Evolutionary conservation across 1,284 basidiomycete species (phyloP).

Genomic region (Phenoliferia sp.): DNA sequence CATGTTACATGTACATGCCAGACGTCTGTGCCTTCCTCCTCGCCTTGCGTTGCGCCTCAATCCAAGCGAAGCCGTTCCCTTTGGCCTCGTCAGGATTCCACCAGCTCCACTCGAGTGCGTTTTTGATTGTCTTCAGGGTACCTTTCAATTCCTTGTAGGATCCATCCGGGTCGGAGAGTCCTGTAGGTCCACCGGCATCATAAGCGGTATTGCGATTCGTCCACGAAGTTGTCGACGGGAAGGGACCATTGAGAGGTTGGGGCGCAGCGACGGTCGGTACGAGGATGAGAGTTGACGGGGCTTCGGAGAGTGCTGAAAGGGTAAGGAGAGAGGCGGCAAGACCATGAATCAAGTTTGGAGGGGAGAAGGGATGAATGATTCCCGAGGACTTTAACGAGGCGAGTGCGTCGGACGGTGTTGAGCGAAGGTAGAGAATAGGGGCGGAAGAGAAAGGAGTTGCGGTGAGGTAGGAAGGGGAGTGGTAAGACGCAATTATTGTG

Average conservation of each 20-base stretch:
- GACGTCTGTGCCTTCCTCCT: conserved; percentile 11
- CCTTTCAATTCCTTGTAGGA: conserved; percentile 11
- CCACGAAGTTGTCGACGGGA: conserved; percentile 10
- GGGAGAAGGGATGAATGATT: conserved; percentile 12
- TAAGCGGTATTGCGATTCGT: conserved; percentile 6
- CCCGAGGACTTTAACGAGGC: neutral
- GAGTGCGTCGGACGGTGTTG: conserved; percentile 1
- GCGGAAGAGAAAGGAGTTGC: neutral
- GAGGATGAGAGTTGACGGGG: conserved; percentile 13
- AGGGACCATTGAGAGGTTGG: conserved; percentile 28
- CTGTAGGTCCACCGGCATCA: conserved; percentile 22
- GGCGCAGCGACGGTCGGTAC: conserved; percentile 22
- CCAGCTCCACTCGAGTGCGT: conserved; percentile 21
- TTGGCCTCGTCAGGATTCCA: conserved; percentile 10
- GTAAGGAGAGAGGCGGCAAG: conserved; percentile 23
- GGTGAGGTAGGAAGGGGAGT: conserved; percentile 25
- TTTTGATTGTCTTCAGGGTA: conserved; percentile 5
- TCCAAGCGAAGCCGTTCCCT: conserved; percentile 27
- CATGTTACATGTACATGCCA: conserved; percentile 28
- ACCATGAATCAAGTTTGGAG: conserved; percentile 30
- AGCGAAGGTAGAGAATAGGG: conserved; percentile 16
- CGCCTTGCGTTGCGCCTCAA: conserved; percentile 15
- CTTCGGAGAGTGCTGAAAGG: conserved; percentile 9
- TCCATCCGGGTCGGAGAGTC: conserved; percentile 16
- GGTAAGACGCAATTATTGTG: conserved; percentile 24